Evolutionary conservation across 805 yeast genomes (phyloP), one percentile per base, ranked within the genome.

Genomic region (Ogataea allantospora): DNA sequence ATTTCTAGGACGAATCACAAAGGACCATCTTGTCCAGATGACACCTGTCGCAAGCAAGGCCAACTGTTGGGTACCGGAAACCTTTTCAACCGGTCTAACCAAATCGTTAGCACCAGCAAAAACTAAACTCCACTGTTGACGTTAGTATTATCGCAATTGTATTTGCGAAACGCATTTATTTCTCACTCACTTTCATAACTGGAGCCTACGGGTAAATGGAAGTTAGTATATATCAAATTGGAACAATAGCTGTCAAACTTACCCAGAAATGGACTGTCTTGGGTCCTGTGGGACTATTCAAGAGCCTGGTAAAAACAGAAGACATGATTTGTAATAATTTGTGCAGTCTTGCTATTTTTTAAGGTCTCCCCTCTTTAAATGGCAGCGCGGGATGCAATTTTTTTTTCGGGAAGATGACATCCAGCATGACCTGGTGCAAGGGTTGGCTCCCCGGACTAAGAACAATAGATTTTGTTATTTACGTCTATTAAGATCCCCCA

Each of bases 21-120:
- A 77, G 11, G 96, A 88, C 98, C 98, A 91, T 63, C 99, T 79
- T 23, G 99, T 91, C 99, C 99, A 91, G 54, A 91, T 88, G 37
- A 78, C 78, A 38, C 97, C 99, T 1, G 99, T 91, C 31, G 89
- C 88, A 53, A 85, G 73, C 41, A 91, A 71, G 2, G 98, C 95
- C 43, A 78, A 60, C 67, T 84, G 89, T 65, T 86, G 95, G 16
- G 95, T 81, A 41, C 97, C 96, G 24, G 93, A 81, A 33, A 91
- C 72, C 54, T 82, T 81, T 56, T 91, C 96, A 26, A 88, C 96
- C 2, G 99, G 98, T 67, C 98, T 81, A 47, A 77, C 72, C 46
- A 83, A 68, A 63, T 91, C 99, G 56, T 74, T 81, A 46, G 87
- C 71, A 41, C 99, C 98, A 11, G 99, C 99, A 51, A 88, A 53